A percentile compares a stretch with the other conserved stretches of the same genome.
Evolutionary conservation across 148 eudicot species (phyloP).

Genomic region (Silene uniflora): DNA sequence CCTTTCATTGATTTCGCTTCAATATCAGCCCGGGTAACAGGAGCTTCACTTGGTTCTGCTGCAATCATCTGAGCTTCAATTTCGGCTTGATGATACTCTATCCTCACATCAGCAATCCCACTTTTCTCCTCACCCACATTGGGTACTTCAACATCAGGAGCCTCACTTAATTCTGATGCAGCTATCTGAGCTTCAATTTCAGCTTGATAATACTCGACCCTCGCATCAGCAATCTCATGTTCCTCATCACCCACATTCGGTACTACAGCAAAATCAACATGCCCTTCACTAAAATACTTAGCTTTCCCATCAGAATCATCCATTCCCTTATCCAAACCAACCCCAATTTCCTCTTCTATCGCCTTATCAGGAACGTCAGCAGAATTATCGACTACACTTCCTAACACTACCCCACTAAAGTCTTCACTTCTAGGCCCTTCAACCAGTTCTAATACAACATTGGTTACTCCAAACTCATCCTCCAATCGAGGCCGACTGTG

Average conservation of each 20-base stretch:
- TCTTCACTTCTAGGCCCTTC: neutral
- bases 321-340: too few relatives aligned
- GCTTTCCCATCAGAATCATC: too few relatives aligned
- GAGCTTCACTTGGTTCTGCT: neutral
- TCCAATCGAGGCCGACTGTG: neutral
- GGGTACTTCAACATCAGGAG: neutral
- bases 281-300: neutral
- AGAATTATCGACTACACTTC: neutral
- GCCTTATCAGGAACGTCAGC: neutral
- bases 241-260: neutral
- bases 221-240: neutral
- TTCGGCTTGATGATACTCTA: neutral
- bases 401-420: neutral
- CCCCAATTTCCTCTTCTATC: neutral
- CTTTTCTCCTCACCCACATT: neutral
- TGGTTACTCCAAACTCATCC: neutral
- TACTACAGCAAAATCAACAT: neutral
- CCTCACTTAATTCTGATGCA: slow-evolving; percentile 1
- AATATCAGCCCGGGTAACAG: neutral
- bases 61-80: neutral
- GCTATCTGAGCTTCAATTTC: slow-evolving; percentile 10
- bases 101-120: neutral
- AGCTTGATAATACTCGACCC: neutral
- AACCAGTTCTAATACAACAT: neutral
- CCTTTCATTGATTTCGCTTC: neutral